Conservation (phyloP, 371 early-diverging fungal genomes). For the Mortierella sp. region DNA sequence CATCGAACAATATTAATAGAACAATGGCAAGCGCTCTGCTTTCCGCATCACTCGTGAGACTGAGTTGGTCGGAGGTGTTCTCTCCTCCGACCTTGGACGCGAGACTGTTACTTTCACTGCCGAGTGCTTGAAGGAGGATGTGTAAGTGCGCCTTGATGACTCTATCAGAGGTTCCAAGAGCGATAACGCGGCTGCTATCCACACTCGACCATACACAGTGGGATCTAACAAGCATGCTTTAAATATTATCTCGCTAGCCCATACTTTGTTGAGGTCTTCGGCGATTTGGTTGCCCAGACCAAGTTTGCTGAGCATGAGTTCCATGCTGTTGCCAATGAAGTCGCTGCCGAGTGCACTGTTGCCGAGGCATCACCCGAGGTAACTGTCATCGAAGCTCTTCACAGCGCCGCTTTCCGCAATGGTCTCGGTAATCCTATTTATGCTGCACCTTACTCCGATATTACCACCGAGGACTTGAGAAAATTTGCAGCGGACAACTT, state of each 20-base stretch:
- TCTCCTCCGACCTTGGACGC: constrained; percentile 84
- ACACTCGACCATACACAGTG: not conserved
- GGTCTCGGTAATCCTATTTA: constrained; percentile 97
- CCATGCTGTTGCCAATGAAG: constrained; percentile 75
- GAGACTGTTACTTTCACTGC: constrained; percentile 89
- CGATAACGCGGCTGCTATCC: not conserved
- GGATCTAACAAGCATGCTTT: not conserved
- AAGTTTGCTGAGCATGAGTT: constrained; percentile 92
- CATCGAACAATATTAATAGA: constrained; percentile 58
- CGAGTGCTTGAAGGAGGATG: constrained; percentile 92
- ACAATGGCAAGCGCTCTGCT: constrained; percentile 86
- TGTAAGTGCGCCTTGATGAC: constrained; percentile 72
- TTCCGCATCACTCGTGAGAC: constrained; percentile 93
- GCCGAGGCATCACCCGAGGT: constrained; percentile 79
- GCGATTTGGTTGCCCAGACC: constrained; percentile 82
- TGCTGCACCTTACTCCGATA: constrained; percentile 73
- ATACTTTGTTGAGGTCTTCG: constrained; percentile 89
- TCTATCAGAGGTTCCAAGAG: not conserved
- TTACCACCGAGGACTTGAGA: constrained; percentile 74
- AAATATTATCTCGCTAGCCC: constrained; percentile 65
- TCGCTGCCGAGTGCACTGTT: constrained; percentile 76
- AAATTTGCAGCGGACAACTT: constrained; percentile 81
- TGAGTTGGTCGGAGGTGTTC: constrained; percentile 92
- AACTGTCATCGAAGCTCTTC: constrained; percentile 83
- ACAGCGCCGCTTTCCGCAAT: constrained; percentile 92